Conservation (phyloP, 768 basidiomycete genomes). For the Chlorophyllum brunneum region DNA sequence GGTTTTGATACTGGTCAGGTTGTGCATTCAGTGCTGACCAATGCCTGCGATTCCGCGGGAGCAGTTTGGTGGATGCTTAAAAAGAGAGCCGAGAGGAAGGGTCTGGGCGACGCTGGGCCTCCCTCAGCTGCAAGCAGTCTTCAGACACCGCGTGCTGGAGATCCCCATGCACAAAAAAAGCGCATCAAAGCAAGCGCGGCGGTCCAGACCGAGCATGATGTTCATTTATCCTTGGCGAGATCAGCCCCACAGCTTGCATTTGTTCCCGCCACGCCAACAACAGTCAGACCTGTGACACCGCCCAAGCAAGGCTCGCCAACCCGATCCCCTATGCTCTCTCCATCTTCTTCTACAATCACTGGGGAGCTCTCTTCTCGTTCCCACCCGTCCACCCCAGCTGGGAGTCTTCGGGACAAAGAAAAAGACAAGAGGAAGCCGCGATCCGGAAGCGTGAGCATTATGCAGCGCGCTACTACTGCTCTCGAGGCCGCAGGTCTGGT, state of each 20-base stretch:
- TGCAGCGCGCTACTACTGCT: conserved; percentile 92
- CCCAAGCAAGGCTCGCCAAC: conserved; percentile 45
- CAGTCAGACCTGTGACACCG: conserved; percentile 45
- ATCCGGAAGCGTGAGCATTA: conserved; percentile 90
- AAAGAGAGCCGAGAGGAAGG: conserved; percentile 67
- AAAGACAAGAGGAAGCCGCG: conserved; percentile 60
- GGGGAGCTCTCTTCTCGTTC: conserved; percentile 53
- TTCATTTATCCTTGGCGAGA: conserved; percentile 13
- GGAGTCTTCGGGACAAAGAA: conserved; percentile 56
- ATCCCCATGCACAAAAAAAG: conserved; percentile 27
- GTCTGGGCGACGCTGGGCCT: conserved; percentile 28
- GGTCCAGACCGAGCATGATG: conserved; percentile 43
- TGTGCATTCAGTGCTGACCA: conserved; percentile 85
- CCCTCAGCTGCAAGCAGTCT: conserved; percentile 18
- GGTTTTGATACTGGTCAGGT: conserved; percentile 95
- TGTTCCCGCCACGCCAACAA: conserved; percentile 75
- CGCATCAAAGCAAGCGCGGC: conserved; percentile 29
- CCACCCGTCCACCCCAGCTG: conserved; percentile 66
- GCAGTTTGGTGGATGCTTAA: conserved; percentile 97
- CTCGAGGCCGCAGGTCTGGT: conserved; percentile 83
- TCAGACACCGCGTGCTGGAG: conserved; percentile 10
- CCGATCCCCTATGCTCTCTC: conserved; percentile 53
- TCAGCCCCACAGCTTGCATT: conserved; percentile 61
- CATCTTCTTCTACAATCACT: conserved; percentile 45
- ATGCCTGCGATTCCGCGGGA: conserved; percentile 90